These are phyloP conservation scores for Ilyonectria robusta DNA, from an alignment of 2,329 filamentous ascomycete species.

Conservation along the genomic window DNA sequence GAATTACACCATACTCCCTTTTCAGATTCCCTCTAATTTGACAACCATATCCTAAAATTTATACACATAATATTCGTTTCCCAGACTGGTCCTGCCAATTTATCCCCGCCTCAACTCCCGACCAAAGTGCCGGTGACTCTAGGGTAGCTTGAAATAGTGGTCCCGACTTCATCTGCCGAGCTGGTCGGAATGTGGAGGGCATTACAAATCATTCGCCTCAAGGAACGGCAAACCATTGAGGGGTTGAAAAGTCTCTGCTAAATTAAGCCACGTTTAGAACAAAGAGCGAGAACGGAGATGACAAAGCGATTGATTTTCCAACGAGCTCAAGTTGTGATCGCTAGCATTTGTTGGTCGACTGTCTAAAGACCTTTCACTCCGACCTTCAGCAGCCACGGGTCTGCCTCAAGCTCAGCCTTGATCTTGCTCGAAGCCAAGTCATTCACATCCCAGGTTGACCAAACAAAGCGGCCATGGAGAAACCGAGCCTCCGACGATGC, in stretches of 20 bases:
- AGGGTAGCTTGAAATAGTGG: background rate
- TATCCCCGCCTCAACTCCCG: background rate
- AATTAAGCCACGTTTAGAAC: background rate
- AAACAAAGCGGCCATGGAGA: constrained; percentile 62
- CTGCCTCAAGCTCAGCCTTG: constrained; percentile 25
- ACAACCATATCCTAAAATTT: background rate
- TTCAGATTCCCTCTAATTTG: background rate
- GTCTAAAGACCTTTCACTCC: constrained; percentile 40
- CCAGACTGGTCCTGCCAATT: background rate
- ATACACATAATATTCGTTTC: background rate
- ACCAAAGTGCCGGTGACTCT: background rate
- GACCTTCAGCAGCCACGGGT: constrained; percentile 43
- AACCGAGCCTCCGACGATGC: constrained; percentile 60
- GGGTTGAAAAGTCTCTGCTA: background rate
- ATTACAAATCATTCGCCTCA: background rate
- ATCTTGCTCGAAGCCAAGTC: constrained; percentile 51
- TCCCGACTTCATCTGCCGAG: background rate
- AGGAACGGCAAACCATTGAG: background rate
- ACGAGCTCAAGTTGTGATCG: too few relatives aligned
- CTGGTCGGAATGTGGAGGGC: background rate
- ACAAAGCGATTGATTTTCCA: background rate
- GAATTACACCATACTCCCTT: background rate
- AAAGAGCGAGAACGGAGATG: background rate
- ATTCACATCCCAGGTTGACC: constrained; percentile 66
- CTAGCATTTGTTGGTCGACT: background rate